These are phyloP conservation scores for Glycine latifolia DNA, from an alignment of 306 rosid genomes.

Conservation along the genomic window DNA sequence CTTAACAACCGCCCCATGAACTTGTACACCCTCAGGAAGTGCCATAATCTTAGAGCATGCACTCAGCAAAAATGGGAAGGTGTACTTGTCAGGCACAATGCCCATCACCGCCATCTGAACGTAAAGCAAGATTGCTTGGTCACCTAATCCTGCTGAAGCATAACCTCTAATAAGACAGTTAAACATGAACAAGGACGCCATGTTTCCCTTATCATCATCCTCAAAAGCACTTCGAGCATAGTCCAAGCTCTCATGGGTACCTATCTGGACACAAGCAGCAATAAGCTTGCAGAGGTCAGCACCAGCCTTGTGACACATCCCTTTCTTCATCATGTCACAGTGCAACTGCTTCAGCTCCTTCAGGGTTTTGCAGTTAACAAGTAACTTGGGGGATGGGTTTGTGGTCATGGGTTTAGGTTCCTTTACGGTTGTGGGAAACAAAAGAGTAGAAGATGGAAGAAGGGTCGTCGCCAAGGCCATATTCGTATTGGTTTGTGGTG, in stretches of 20 bases:
- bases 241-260: conserved; percentile 53
- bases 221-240: conserved; percentile 58
- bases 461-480: conserved; percentile 49
- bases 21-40: conserved; percentile 64
- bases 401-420: too few relatives aligned
- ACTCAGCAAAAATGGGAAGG: conserved; percentile 72
- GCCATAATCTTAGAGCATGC: conserved; percentile 68
- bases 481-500: too few relatives aligned
- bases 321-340: conserved; percentile 62
- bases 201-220: conserved; percentile 3
- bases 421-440: conserved; percentile 25
- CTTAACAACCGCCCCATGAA: conserved; percentile 67
- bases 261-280: conserved; percentile 29
- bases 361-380: conserved; percentile 63
- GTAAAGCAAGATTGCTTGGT: conserved; percentile 59
- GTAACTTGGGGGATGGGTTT: conserved; percentile 42
- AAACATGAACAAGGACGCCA: conserved; percentile 53
- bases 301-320: conserved; percentile 45
- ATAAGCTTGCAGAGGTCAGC: conserved; percentile 52
- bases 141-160: conserved; percentile 63
- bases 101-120: conserved; percentile 60
- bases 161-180: conserved; percentile 74
- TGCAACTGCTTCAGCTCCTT: conserved; percentile 68
- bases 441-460: neutral
- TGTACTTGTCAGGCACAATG: conserved; percentile 72